Conservation (phyloP, 179 eudicot species). For the Vitellaria paradoxa region DNA sequence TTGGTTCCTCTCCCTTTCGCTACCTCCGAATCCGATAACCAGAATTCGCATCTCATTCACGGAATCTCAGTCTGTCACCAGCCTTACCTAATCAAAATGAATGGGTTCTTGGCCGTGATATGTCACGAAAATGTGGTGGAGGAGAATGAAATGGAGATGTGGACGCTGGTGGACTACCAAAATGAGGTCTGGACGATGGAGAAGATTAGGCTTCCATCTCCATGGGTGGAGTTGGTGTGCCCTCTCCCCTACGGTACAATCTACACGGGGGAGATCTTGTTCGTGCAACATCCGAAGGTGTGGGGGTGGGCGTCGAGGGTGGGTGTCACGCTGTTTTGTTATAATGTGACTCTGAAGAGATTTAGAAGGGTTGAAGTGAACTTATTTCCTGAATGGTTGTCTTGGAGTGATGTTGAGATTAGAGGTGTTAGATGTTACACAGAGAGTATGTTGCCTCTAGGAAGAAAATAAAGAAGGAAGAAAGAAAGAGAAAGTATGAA, state of each 20-base stretch:
- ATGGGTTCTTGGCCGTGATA: background rate
- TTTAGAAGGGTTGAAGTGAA: background rate
- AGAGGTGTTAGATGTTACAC: too few relatives aligned
- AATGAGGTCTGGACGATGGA: background rate
- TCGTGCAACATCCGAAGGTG: background rate
- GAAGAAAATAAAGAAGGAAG: too few relatives aligned
- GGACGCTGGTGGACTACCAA: background rate
- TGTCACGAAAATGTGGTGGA: background rate
- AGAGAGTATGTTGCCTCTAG: too few relatives aligned
- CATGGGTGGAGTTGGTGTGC: background rate
- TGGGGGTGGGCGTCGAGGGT: too few relatives aligned
- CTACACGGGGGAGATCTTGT: conserved; percentile 5
- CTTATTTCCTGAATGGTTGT: background rate
- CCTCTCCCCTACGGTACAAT: background rate
- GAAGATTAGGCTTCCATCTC: background rate
- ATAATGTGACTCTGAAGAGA: background rate
- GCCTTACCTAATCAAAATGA: background rate
- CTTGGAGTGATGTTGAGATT: background rate
- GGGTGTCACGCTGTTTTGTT: background rate
- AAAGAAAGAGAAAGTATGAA: too few relatives aligned
- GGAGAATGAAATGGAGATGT: background rate
- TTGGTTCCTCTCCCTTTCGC: background rate
- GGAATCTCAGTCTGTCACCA: background rate
- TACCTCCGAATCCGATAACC: background rate
- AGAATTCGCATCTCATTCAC: background rate